Evolutionary conservation across 176 grass and related monocot genomes (phyloP).

Genomic region (Avena eriantha): DNA sequence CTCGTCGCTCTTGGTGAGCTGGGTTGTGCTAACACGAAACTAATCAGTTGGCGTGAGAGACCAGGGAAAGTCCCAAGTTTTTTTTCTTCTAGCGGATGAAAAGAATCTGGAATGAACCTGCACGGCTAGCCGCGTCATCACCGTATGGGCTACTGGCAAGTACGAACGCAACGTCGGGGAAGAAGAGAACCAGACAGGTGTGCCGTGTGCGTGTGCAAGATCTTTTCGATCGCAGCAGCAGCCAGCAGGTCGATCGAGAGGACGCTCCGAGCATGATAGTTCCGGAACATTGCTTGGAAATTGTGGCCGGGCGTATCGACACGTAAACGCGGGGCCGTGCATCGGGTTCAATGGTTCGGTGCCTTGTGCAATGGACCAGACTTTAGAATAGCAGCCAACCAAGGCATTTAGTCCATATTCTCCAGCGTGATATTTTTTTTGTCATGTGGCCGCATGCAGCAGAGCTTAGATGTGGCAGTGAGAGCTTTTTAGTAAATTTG

Average conservation of each 20-base stretch:
- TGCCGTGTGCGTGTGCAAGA: background rate
- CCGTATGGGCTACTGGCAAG: background rate
- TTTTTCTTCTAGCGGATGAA: background rate
- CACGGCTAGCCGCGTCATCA: background rate
- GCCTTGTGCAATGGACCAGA: slow-evolving; percentile 17
- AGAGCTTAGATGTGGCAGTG: too few species aligned
- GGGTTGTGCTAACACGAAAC: background rate
- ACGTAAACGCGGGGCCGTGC: background rate
- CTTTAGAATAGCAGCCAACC: background rate
- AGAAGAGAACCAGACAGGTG: background rate
- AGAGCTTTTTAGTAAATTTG: too few species aligned
- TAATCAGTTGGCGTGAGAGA: too few species aligned
- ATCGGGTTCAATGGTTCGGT: slow-evolving; percentile 4
- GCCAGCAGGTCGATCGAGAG: background rate
- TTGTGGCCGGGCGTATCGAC: slow-evolving; percentile 10
- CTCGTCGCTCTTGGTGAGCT: background rate
- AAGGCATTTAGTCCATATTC: too few species aligned
- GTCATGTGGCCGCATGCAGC: too few species aligned
- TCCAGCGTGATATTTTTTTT: too few species aligned
- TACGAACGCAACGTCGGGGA: background rate
- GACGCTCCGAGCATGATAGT: background rate
- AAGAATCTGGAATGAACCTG: background rate
- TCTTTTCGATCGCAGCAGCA: background rate
- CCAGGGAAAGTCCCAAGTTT: background rate
- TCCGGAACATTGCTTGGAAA: background rate